Conservation (phyloP, 2,329 filamentous ascomycete species). For the Aspergillus sp. region DNA sequence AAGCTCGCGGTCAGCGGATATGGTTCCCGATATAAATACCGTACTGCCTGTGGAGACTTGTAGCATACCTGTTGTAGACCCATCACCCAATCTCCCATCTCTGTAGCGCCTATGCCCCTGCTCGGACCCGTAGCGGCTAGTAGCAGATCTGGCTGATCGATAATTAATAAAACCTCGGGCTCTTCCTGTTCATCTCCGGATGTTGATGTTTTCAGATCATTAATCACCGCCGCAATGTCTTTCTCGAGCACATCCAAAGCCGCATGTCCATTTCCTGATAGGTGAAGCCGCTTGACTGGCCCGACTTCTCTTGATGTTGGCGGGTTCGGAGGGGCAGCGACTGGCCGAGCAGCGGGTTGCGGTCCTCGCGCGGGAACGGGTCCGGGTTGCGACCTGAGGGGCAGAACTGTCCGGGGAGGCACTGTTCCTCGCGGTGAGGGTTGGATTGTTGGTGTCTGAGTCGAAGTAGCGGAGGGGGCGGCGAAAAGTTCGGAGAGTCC, state of each 20-base stretch:
- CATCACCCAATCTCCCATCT: constrained; percentile 60
- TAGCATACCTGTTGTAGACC: constrained; percentile 64
- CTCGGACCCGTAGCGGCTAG: constrained; percentile 60
- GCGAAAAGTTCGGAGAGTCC: constrained; percentile 65
- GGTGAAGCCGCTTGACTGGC: constrained; percentile 31
- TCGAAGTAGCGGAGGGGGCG: constrained; percentile 17
- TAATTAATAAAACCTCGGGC: constrained; percentile 56
- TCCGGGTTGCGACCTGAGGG: constrained; percentile 31
- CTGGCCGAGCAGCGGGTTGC: constrained; percentile 15
- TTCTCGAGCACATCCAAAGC: constrained; percentile 39
- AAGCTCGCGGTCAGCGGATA: constrained; percentile 12
- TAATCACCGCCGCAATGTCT: constrained; percentile 36
- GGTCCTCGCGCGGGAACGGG: constrained; percentile 24
- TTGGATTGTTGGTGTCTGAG: constrained; percentile 15
- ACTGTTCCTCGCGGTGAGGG: constrained; percentile 17
- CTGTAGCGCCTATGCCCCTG: constrained; percentile 44
- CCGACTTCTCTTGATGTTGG: constrained; percentile 21
- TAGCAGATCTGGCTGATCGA: constrained; percentile 68
- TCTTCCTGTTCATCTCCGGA: constrained; percentile 28
- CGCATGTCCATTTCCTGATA: constrained; percentile 31
- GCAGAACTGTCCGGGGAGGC: constrained; percentile 27
- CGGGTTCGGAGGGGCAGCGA: constrained; percentile 15
- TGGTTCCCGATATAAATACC: background rate
- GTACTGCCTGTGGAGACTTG: background rate
- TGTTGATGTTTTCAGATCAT: constrained; percentile 29